Conservation (phyloP, 106 monocot genomes). For the Dendrobium chrysotoxum region DNA sequence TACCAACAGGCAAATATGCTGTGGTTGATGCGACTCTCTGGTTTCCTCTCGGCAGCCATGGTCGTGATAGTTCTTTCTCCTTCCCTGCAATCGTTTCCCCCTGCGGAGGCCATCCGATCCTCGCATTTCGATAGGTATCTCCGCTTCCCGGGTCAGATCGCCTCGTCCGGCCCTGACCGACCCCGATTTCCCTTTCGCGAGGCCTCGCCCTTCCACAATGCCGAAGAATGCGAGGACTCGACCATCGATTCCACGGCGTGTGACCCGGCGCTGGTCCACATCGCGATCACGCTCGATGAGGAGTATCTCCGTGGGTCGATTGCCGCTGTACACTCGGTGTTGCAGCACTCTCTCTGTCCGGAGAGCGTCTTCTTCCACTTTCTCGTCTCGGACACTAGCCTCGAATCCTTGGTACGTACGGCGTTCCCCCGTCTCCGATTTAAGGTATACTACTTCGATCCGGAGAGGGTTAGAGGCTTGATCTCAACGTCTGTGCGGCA, state of each 20-base stretch:
- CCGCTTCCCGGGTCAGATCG: constrained; percentile 27
- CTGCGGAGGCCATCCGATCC: constrained; percentile 91
- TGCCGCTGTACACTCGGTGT: constrained; percentile 91
- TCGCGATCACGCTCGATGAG: constrained; percentile 86
- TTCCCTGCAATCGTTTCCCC: constrained; percentile 85
- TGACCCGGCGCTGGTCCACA: constrained; percentile 71
- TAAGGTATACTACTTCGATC: constrained; percentile 84
- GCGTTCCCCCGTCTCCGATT: constrained; percentile 75
- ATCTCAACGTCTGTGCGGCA: constrained; percentile 88
- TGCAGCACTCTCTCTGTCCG: constrained; percentile 75
- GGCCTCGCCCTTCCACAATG: constrained; percentile 67
- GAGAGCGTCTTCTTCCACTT: constrained; percentile 97
- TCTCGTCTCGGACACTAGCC: constrained; percentile 46
- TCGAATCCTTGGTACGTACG: constrained; percentile 58
- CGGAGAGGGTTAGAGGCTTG: constrained; percentile 55
- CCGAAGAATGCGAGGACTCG: constrained; percentile 40
- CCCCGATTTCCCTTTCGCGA: constrained; percentile 32
- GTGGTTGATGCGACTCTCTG: constrained; percentile 60
- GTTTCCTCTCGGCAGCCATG: constrained; percentile 65
- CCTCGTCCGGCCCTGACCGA: constrained; percentile 10
- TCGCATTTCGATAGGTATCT: constrained; percentile 50
- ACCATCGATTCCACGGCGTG: constrained; percentile 34
- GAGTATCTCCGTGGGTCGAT: constrained; percentile 90
- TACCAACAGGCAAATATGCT: constrained; percentile 40
- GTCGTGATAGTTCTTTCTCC: constrained; percentile 68